phyloP scores from a whole-genome alignment of 306 rosid genomes.

The Castanea crenata region DNA sequence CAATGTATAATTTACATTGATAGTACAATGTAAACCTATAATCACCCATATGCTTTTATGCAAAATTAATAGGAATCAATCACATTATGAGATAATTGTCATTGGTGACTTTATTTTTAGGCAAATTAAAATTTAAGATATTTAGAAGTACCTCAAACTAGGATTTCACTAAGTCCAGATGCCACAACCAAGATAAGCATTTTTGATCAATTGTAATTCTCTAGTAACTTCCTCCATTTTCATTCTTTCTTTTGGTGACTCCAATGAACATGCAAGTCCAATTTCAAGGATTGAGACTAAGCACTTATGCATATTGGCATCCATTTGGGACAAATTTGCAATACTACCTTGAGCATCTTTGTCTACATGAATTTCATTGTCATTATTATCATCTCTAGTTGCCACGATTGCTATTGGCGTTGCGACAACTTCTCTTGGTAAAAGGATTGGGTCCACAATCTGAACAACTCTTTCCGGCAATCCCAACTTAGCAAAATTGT shows the following conservation, averaged over 20 bases:
- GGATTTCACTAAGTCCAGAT: no score
- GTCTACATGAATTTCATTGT: not conserved
- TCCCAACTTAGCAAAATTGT: conserved; percentile 16
- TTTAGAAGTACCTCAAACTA: no score
- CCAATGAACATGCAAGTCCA: conserved; percentile 33
- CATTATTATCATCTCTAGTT: not conserved
- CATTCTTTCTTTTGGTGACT: conserved; percentile 29
- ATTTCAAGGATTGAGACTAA: conserved; percentile 20
- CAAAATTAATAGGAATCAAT: no score
- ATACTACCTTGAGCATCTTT: not conserved
- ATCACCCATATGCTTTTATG: no score
- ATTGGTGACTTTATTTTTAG: no score
- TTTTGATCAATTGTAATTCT: conserved; percentile 12
- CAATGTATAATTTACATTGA: no score
- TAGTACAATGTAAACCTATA: no score
- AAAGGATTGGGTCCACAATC: conserved; percentile 31
- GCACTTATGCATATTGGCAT: conserved; percentile 8
- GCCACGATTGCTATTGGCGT: not conserved
- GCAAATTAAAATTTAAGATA: no score
- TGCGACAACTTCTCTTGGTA: conserved; percentile 11
- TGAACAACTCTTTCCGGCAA: conserved; percentile 23
- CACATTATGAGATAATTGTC: no score
- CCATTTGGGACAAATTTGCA: not conserved
- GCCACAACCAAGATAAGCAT: not conserved
- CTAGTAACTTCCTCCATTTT: conserved; percentile 24